These are phyloP conservation scores for Globisporangium lucens DNA, from an alignment of 352 stramenopile species.

Conservation along the genomic window DNA sequence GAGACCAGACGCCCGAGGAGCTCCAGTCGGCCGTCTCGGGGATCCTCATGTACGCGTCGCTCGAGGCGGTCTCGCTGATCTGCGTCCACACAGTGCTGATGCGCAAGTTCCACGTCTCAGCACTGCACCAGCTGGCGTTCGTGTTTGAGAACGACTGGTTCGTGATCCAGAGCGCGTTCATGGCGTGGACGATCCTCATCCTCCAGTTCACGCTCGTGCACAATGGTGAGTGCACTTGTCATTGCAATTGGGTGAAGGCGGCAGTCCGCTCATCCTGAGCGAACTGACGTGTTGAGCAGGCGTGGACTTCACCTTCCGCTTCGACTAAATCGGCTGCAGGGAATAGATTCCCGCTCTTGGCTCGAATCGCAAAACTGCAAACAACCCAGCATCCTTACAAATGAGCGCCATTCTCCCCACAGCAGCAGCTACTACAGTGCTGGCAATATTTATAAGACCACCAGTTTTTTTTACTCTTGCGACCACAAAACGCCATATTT, in stretches of 20 bases:
- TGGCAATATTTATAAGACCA: too few species aligned
- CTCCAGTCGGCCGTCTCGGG: not conserved
- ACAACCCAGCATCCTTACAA: too few species aligned
- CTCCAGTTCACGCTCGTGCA: not conserved
- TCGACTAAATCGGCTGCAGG: not conserved
- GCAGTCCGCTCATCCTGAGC: too few species aligned
- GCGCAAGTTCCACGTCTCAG: not conserved
- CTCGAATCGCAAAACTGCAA: too few species aligned
- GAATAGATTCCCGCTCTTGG: too few species aligned
- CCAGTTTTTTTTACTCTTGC: too few species aligned
- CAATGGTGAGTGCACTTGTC: not conserved
- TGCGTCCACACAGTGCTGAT: not conserved
- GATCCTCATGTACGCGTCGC: not conserved
- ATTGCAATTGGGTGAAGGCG: too few species aligned
- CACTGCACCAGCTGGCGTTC: not conserved
- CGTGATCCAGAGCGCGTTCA: not conserved
- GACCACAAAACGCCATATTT: too few species aligned
- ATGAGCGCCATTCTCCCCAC: too few species aligned
- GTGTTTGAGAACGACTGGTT: constrained; percentile 5
- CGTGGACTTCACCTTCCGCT: constrained; percentile 3
- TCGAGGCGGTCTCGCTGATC: not conserved
- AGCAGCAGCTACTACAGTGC: too few species aligned
- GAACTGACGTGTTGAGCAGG: not conserved
- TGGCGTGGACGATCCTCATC: not conserved
- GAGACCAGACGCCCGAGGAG: not conserved